Conservation (phyloP, 176 grass and related monocot species). For the Themeda triandra region DNA sequence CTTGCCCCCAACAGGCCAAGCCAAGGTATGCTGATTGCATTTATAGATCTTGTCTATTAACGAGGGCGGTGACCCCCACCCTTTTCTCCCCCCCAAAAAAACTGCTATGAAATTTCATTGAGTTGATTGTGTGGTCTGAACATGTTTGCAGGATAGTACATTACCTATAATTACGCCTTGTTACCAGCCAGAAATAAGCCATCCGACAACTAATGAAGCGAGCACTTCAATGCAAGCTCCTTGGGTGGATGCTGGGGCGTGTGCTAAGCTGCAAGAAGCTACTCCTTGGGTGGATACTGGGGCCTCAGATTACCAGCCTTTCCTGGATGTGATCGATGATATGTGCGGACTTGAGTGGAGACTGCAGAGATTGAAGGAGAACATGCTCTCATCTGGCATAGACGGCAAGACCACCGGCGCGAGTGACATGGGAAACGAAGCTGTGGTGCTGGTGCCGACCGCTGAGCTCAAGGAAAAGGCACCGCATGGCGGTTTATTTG, state of each 20-base stretch:
- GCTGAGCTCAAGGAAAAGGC: conserved; percentile 66
- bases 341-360: conserved; percentile 56
- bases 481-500: not conserved
- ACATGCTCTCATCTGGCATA: conserved; percentile 29
- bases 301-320: conserved; percentile 36
- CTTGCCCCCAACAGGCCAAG: not conserved
- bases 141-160: conserved; percentile 47
- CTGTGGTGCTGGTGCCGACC: conserved; percentile 62
- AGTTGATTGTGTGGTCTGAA: not conserved
- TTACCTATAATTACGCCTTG: conserved; percentile 18
- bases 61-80: not conserved
- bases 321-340: conserved; percentile 53
- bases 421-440: conserved; percentile 16
- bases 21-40: conserved; percentile 34
- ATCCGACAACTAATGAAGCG: conserved; percentile 11
- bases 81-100: not conserved
- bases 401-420: not conserved
- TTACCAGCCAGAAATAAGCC: conserved; percentile 1
- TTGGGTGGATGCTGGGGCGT: not conserved
- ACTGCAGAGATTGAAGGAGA: conserved; percentile 63
- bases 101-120: not conserved
- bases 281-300: not conserved
- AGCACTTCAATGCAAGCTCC: not conserved
- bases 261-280: not conserved
- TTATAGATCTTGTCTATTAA: conserved; percentile 1